Evolutionary conservation across 495 filamentous ascomycete species (phyloP).

Genomic region (Pyrenula massariospora): DNA sequence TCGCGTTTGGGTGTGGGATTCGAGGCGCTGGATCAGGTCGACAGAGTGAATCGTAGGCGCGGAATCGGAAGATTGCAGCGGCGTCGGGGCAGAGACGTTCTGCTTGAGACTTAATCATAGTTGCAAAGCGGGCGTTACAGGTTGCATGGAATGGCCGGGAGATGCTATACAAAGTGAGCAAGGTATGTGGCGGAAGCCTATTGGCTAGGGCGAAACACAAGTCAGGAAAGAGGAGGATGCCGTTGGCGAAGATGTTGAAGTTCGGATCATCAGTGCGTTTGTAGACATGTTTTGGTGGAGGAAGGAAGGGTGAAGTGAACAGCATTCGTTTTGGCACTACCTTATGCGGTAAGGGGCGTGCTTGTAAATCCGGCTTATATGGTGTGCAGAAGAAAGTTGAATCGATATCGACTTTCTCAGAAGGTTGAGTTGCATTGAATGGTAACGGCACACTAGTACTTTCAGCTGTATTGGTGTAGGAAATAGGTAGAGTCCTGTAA

Average conservation of each 20-base stretch:
- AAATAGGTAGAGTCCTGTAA: not conserved
- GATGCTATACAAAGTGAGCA: slow-evolving; percentile 45
- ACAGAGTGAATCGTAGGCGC: slow-evolving; percentile 37
- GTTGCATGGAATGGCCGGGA: slow-evolving; percentile 42
- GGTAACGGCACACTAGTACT: not conserved
- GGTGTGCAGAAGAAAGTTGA: not conserved
- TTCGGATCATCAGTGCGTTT: not conserved
- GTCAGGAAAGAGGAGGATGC: slow-evolving; percentile 32
- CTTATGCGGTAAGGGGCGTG: not conserved
- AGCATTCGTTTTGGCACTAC: not conserved
- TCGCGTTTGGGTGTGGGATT: slow-evolving; percentile 5
- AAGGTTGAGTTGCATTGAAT: not conserved
- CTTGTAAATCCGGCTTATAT: not conserved
- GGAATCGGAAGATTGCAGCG: slow-evolving; percentile 35
- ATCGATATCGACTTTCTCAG: not conserved
- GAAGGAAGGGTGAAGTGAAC: not conserved
- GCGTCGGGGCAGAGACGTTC: slow-evolving; percentile 29
- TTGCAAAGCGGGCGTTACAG: slow-evolving; percentile 28
- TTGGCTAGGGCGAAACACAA: slow-evolving; percentile 36
- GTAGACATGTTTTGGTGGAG: not conserved
- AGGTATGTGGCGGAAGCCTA: slow-evolving; percentile 31
- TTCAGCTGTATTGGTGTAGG: not conserved
- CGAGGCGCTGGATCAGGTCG: slow-evolving; percentile 31
- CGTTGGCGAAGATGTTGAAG: slow-evolving; percentile 37
- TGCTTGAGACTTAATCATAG: slow-evolving; percentile 28